Conservation (phyloP, 164 flowering plant genomes). For the Sextonia rubra region DNA sequence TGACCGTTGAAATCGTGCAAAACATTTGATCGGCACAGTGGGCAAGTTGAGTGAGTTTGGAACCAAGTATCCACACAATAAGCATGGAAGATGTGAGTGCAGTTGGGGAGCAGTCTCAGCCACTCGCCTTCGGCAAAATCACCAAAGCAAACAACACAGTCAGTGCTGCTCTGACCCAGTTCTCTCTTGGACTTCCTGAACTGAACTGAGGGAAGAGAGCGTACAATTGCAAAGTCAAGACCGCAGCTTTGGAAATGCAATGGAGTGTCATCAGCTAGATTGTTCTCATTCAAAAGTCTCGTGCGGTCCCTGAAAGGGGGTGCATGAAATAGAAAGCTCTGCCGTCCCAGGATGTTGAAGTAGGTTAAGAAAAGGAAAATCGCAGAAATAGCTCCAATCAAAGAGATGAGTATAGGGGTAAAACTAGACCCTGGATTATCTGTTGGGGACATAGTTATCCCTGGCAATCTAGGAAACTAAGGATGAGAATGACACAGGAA, state of each 20-base stretch:
- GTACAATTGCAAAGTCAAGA: conserved; percentile 22
- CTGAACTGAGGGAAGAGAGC: conserved; percentile 34
- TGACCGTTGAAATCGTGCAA: background rate
- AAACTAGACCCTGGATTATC: background rate
- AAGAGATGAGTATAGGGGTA: conserved; percentile 18
- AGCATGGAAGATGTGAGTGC: conserved; percentile 32
- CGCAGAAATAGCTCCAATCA: conserved; percentile 21
- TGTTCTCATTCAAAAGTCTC: conserved; percentile 10
- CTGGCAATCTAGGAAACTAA: no score
- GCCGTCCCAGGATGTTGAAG: conserved; percentile 21
- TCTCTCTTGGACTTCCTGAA: conserved; percentile 28
- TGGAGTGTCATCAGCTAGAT: conserved; percentile 24
- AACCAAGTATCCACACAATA: conserved; percentile 46
- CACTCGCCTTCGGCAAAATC: conserved; percentile 38
- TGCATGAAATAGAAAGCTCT: conserved; percentile 1
- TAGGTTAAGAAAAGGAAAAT: conserved; percentile 27
- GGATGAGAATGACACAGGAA: no score
- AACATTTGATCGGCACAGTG: conserved; percentile 31
- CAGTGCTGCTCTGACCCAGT: conserved; percentile 2
- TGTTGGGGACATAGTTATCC: conserved; percentile 3
- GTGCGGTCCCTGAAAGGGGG: conserved; percentile 11
- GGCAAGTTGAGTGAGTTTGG: conserved; percentile 32
- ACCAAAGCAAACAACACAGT: conserved; percentile 37
- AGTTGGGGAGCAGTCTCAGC: conserved; percentile 30
- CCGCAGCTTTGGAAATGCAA: conserved; percentile 31